phyloP scores from a whole-genome alignment of 768 basidiomycete species.

The Sarcodon aspratus region DNA sequence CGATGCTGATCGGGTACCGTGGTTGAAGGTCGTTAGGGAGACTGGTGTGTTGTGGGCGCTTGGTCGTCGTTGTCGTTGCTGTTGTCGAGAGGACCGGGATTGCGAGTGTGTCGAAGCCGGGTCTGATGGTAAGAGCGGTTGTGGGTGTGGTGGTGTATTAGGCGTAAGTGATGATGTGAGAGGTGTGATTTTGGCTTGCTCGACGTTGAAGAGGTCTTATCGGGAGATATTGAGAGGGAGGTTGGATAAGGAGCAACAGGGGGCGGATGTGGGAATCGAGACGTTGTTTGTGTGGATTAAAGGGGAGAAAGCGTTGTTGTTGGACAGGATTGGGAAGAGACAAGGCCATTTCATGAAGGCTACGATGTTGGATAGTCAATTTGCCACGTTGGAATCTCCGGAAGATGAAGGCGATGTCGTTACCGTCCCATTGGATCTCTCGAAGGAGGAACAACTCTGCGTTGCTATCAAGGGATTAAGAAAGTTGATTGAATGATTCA shows the following conservation, averaged over 20 bases:
- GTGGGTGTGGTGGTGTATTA: neutral
- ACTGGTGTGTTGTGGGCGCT: conserved; percentile 34
- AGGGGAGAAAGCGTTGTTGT: conserved; percentile 41
- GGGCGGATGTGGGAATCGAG: conserved; percentile 19
- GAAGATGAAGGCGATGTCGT: conserved; percentile 59
- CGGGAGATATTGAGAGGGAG: conserved; percentile 71
- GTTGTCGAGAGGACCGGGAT: conserved; percentile 13
- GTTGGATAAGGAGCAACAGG: conserved; percentile 7
- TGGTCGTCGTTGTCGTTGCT: neutral
- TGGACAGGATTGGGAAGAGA: conserved; percentile 53
- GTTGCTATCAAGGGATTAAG: conserved; percentile 31
- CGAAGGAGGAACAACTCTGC: conserved; percentile 45
- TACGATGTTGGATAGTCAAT: conserved; percentile 70
- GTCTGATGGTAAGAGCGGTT: conserved; percentile 3
- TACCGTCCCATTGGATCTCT: conserved; percentile 37
- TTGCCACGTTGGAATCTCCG: conserved; percentile 61
- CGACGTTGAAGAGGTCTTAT: conserved; percentile 72
- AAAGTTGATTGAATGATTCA: neutral
- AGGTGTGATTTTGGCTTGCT: conserved; percentile 81
- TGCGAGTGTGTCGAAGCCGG: conserved; percentile 7
- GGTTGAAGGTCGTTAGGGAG: conserved; percentile 64
- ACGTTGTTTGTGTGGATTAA: conserved; percentile 80
- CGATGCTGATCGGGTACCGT: conserved; percentile 77
- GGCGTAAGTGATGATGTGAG: conserved; percentile 3
- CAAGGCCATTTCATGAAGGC: conserved; percentile 79